Conservation (phyloP, 1,284 basidiomycete species). For the Moesziomyces aphidis region DNA sequence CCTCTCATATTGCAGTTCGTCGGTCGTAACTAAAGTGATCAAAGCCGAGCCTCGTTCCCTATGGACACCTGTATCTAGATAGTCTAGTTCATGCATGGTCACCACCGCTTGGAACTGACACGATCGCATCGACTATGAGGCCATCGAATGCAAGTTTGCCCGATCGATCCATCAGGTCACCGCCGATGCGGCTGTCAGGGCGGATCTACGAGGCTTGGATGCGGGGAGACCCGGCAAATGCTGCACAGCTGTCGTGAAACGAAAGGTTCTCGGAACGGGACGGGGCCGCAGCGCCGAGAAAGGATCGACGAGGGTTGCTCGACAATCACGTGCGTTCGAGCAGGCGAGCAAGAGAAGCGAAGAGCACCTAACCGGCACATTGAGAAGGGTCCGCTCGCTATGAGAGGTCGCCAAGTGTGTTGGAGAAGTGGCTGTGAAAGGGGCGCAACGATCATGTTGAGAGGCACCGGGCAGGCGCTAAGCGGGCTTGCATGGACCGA, state of each 20-base stretch:
- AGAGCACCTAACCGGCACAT: background rate
- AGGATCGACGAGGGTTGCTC: background rate
- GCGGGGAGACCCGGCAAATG: no score
- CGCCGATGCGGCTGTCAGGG: no score
- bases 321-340: background rate
- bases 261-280: background rate
- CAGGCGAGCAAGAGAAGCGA: slow-evolving; percentile 7
- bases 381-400: slow-evolving; percentile 2
- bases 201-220: no score
- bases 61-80: background rate
- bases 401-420: background rate
- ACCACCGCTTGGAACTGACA: background rate
- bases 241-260: background rate
- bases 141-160: no score
- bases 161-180: no score
- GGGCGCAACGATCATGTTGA: background rate
- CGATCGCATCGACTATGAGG: background rate
- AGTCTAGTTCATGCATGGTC: slow-evolving; percentile 3
- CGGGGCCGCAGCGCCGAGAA: background rate
- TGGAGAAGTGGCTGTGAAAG: slow-evolving; percentile 18
- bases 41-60: background rate
- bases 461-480: background rate
- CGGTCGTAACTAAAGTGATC: slow-evolving; percentile 50
- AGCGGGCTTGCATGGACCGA: slow-evolving; percentile 7
- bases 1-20: slow-evolving; percentile 31